These are phyloP conservation scores for Climacium dendroides DNA, from an alignment of 225 moss, liverwort and hornwort species.

Conservation along the genomic window DNA sequence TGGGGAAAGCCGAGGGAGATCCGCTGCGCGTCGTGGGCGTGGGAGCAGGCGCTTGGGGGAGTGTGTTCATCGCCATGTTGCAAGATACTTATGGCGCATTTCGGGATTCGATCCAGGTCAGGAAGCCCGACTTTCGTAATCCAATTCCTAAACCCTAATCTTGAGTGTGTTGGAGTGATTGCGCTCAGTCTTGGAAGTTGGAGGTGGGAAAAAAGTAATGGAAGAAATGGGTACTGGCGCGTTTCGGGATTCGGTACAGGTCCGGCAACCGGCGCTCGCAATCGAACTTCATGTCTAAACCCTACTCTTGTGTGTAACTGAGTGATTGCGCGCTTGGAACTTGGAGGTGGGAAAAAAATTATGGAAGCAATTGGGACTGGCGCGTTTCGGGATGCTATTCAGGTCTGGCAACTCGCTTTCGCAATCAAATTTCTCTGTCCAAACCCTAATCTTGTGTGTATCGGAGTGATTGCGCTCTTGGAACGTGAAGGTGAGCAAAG, in stretches of 20 bases:
- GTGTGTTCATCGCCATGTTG: constrained; percentile 94
- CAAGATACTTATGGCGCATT: constrained; percentile 78
- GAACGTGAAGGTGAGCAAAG: neutral
- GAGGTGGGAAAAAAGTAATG: neutral
- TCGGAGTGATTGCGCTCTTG: neutral
- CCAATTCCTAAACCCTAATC: neutral
- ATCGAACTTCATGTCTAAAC: neutral
- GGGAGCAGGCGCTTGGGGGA: constrained; percentile 96
- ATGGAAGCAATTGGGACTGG: neutral
- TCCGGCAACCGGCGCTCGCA: no score
- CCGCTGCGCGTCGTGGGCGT: constrained; percentile 76
- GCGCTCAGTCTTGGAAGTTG: neutral
- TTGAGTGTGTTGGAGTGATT: neutral
- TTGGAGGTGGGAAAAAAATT: neutral
- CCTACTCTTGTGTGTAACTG: neutral
- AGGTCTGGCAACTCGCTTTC: neutral
- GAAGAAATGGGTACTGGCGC: neutral
- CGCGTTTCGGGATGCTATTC: neutral
- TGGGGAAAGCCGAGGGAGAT: constrained; percentile 78
- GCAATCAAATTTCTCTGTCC: no score
- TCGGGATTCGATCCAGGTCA: constrained; percentile 35
- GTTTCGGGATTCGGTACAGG: neutral
- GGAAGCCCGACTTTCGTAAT: neutral
- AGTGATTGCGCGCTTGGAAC: neutral
- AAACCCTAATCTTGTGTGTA: neutral